Evolutionary conservation across 2,329 filamentous ascomycete species (phyloP), one percentile per base, ranked within the genome.

Genomic region (Penicillium fuscoglaucum): DNA sequence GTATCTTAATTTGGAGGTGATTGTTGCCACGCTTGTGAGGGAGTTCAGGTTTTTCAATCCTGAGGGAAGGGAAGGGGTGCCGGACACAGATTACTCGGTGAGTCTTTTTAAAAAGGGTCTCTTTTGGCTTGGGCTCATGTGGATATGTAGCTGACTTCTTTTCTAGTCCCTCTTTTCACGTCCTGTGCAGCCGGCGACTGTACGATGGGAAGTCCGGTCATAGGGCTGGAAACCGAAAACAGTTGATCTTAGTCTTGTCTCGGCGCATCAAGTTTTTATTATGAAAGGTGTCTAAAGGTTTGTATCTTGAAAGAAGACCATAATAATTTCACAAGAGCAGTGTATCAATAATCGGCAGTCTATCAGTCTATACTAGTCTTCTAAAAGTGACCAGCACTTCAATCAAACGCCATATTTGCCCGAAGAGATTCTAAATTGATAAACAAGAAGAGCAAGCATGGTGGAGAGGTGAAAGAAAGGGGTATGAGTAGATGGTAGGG

Each of bases 1-100:
- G 0, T 90, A 90, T 66, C 74, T 89, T 45, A 88, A 91, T 68
- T 71, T 91, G 43, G 81, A 82, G 17, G 84, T 85, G 9, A 90
- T 91, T 60, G 74, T 90, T 26, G 81, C 82, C 0, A 85, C 82
- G 0, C 72, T 90, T 59, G 82, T 90, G 10, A 77, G 87, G 12
- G 77, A 85, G 48, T 83, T 90, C 68, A 84, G 81, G 69, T 78
- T 90, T 45, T 75, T 70, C 48, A 88, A 86, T 45, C 63, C 83
- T 6, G 81, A 84, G 54, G 86, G 83, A 0, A 80, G 75, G 60
- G 77, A 77, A 54, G 77, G 79, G 0, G 82, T 90, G 39, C 83
- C 87, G 1, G 80, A 76, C 19, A 90, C 87, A 8, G 88, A 90
- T 70, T 90, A 88, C 66, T 82, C 82, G 40, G 82, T 81, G 59